Conservation (phyloP, 2,329 filamentous ascomycete species). For the Aspergillus brasiliensis region DNA sequence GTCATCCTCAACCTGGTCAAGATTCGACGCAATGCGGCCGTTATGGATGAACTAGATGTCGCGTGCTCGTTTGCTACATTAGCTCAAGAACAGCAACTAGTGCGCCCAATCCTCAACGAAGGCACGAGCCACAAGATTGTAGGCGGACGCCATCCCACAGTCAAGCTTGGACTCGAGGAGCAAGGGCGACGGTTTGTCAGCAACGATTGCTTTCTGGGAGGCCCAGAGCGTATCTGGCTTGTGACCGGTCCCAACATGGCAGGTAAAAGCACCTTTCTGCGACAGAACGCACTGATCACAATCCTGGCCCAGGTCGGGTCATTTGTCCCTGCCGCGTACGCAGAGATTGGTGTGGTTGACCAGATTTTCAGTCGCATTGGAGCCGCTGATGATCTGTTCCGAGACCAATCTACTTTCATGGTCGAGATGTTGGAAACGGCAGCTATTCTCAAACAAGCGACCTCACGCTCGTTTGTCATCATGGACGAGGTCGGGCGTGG, state of each 20-base stretch:
- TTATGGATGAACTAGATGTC: conserved; percentile 92
- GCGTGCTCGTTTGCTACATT: conserved; percentile 80
- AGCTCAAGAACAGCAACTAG: conserved; percentile 71
- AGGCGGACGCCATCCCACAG: conserved; percentile 87
- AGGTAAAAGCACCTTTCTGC: conserved; percentile 92
- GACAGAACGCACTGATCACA: conserved; percentile 92
- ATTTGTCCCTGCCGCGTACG: conserved; percentile 87
- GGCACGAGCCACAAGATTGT: conserved; percentile 72
- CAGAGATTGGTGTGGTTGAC: conserved; percentile 88
- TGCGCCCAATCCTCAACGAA: conserved; percentile 71
- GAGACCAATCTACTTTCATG: conserved; percentile 97
- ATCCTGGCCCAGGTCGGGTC: conserved; percentile 91
- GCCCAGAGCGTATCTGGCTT: conserved; percentile 68
- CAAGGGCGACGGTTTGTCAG: conserved; percentile 79
- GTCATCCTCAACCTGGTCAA: conserved; percentile 83
- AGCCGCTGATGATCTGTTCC: conserved; percentile 91
- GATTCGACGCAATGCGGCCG: conserved; percentile 83
- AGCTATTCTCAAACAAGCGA: conserved; percentile 82
- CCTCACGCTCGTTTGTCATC: conserved; percentile 82
- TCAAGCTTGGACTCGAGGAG: conserved; percentile 77
- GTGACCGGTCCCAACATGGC: conserved; percentile 95
- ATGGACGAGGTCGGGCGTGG: conserved; percentile 98
- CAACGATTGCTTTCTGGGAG: conserved; percentile 85
- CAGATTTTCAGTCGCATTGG: conserved; percentile 92
- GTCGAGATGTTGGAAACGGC: conserved; percentile 98